These are phyloP conservation scores for Thalassiosira exigua DNA, from an alignment of 352 stramenopile genomes.

Conservation along the genomic window DNA sequence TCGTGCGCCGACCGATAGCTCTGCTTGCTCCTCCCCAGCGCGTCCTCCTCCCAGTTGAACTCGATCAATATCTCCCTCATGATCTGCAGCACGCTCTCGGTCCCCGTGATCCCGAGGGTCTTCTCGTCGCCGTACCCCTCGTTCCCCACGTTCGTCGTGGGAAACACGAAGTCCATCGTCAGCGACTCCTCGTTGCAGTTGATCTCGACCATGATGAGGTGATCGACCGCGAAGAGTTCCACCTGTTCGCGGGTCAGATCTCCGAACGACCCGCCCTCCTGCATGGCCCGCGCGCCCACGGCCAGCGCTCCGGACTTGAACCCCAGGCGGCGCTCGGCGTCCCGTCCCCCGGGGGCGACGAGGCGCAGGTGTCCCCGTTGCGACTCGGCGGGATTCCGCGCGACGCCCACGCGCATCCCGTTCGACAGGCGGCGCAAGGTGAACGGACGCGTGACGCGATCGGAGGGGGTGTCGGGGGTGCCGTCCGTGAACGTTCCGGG, in stretches of 20 bases:
- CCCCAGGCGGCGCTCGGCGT: slow-evolving; percentile 81
- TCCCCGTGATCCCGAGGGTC: slow-evolving; percentile 84
- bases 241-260: slow-evolving; percentile 88
- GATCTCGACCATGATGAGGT: slow-evolving; percentile 90
- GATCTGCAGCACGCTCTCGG: slow-evolving; percentile 87
- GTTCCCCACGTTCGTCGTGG: slow-evolving; percentile 87
- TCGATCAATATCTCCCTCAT: slow-evolving; percentile 87
- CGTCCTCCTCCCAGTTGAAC: slow-evolving; percentile 90
- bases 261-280: slow-evolving; percentile 88
- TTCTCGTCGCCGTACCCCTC: slow-evolving; percentile 81
- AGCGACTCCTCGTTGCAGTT: slow-evolving; percentile 88
- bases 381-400: slow-evolving; percentile 80
- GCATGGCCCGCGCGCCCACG: slow-evolving; percentile 88
- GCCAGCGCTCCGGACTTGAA: slow-evolving; percentile 84
- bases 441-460: slow-evolving; percentile 83
- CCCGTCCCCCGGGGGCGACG: slow-evolving; percentile 83
- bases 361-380: slow-evolving; percentile 86
- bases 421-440: slow-evolving; percentile 84
- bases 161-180: slow-evolving; percentile 88
- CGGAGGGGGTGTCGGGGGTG: slow-evolving; percentile 79
- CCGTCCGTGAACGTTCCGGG: slow-evolving; percentile 79
- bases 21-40: slow-evolving; percentile 86
- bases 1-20: slow-evolving; percentile 84
- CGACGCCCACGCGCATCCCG: slow-evolving; percentile 80
- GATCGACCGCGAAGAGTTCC: slow-evolving; percentile 90